Evolutionary conservation across 208 protist genomes (phyloP), one percentile per base, ranked within the genome.

Genomic region (Leptomonas pyrrhocoris): DNA sequence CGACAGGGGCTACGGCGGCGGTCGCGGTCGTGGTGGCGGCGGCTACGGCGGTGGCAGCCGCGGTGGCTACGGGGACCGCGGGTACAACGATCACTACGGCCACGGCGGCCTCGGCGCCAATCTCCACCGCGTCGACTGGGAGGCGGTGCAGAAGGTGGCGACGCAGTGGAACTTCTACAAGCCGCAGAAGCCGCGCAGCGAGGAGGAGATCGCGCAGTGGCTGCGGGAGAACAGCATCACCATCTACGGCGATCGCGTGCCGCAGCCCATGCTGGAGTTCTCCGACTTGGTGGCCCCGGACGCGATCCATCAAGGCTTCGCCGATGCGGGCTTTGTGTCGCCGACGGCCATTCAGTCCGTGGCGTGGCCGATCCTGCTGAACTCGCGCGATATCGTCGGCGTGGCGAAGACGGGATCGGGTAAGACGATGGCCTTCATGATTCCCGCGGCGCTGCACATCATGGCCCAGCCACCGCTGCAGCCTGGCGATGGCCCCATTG

Each of bases 391-490:
- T 68, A 71, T 97, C 19, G 86, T 98, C 23, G 94, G 85, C 34
- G 81, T 97, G 46, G 92, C 96, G 23, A 77, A 91, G 61, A 98
- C 95, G 23, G 95, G 95, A 40, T 90, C 76, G 27, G 95, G 95
- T 38, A 97, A 98, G 86, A 97, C 96, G 28, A 93, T 97, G 78
- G 90, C 86, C 9, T 98, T 98, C 81, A 94, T 95, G 75, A 85
- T 98, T 28, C 95, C 96, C 7, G 90, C 82, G 3, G 80, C 95
- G 19, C 68, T 98, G 69, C 92, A 97, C 79, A 90, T 98, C 43
- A 89, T 91, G 82, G 83, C 85, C 3, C 94, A 98, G 80, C 89
- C 84, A 15, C 84, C 88, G 62, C 80, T 95, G 48, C 80, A 88
- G 62, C 81, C 76, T 18, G 92, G 93, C 18, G 94, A 97, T 34